Base-by-base conservation (phyloP, 2,329 filamentous ascomycete genomes). In the Cladophialophora psammophila region DNA sequence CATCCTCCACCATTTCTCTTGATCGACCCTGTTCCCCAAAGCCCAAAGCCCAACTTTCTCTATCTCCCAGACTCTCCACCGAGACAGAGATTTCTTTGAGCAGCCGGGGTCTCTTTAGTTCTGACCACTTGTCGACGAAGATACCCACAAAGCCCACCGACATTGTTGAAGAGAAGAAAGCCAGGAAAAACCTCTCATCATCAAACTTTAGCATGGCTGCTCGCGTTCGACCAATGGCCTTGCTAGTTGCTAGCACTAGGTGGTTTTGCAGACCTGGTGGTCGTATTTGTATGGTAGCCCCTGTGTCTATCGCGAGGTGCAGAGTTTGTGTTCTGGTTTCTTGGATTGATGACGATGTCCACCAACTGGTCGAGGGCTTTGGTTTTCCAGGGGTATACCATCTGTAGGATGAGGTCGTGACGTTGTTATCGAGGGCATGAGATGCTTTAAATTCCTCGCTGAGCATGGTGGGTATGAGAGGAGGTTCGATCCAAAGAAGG, bases 1-100 rank as follows among this genome's bases (percentile, higher is more conserved):
- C 20, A 50, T 10, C 10, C 45, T 50, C 45, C 45, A 50, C 45
- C 45, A 26, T 9, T 50, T 50, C 20, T 50, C 45, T 26, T 50
- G 45, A 5, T 50, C 45, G 18, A 26, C 26, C 45, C 45, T 50
- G 18, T 50, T 50, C 5, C 45, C 45, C 20, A 50, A 50, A 50
- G 45, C 18, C 18, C 45, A 50, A 50, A 50, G 45, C 18, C n/a
- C n/a, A n/a, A n/a, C n/a, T n/a, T n/a, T 50, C 45, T 12, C 45
- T 26, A 8, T 50, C 45, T 50, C 45, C 45, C 9, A 50, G 8
- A 50, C 45, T 50, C 45, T 50, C 45, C 9, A 50, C 45, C 18
- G 18, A 3, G 5, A 50, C 45, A 50, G 45, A 50, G 45, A 50
- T 50, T 8, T n/a, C 45, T 50, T 26, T 2, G 18, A 26, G 45